Evolutionary conservation across 2,329 filamentous ascomycete genomes (phyloP), one percentile per base, ranked within the genome.

Genomic region (Cadophora malorum): DNA sequence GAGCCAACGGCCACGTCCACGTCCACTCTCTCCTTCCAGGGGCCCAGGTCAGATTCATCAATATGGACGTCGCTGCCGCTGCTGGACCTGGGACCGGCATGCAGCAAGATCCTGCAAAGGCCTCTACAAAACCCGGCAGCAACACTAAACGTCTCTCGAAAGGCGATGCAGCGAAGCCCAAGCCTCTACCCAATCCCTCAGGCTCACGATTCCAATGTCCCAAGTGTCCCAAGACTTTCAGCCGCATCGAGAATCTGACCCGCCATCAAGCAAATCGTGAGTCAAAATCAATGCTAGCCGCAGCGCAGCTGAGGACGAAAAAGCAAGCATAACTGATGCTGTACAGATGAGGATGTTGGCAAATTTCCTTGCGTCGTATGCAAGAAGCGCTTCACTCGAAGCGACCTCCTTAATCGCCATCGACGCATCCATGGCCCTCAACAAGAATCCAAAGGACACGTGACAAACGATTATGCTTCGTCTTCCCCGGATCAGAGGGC

Each of bases 261-360:
- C 65, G 75, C n/a, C 74, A 76, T 69, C 73, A 75, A 63, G 75
- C 75, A 10, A 76, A 76, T 66, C 75, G 75, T 76, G 59, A 73
- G 75, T 69, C 21, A 10, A 7, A 21, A 8, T 7, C 45, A 6
- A 21, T 25, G 1, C 16, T 8, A 41, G 21, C 14, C 35, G 35
- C 10, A 10, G 33, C 6, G 10, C 14, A 33, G 33, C n/a, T 3
- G 12, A n/a, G 28, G 35, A n/a, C 9, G 19, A 41, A 23, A 41
- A 45, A 16, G 10, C 35, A 35, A 45, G 33, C 56, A 8, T 16
- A 28, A 21, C 35, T 45, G 35, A 59, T 16, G 62, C 65, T 69
- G 33, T 66, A 47, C n/a, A 75, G 74, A 76, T 58, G 73, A 76
- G 23, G 75, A 75, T 41, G 68, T 74, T 5, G 75, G 74, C 59